Evolutionary conservation across 345 rosid genomes (phyloP), one percentile per base, ranked within the genome.

Genomic region (Gossypium longicalyx): DNA sequence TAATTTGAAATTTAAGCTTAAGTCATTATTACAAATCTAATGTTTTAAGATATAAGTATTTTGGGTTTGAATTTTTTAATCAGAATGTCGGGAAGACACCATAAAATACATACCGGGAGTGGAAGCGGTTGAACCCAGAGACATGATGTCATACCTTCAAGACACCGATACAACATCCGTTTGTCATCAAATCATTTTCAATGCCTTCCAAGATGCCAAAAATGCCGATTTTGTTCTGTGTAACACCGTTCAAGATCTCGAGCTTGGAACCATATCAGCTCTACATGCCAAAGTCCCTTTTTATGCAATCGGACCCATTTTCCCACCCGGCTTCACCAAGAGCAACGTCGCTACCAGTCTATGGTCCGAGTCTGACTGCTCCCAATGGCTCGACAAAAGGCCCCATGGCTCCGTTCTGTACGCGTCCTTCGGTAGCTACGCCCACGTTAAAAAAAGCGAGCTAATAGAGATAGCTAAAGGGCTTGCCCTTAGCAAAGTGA

Each of bases 81-180:
- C 73, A 90, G 97, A 86, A 80, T 38, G 82, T 48, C 87, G 85
- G 0, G 70, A 84, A 19, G 89, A 89, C 53, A n/a, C 77, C 13
- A 88, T 92, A 68, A 88, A 86, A 44, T 91, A 91, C 80, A 82
- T 93, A 11, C 97, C 97, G 0, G 97, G 98, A n/a, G 93, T 94
- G 0, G 67, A 41, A 43, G 80, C 89, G 9, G 83, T 94, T 34
- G 79, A 88, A 47, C 89, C 88, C 1, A 88, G 81, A 66, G 93
- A 92, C 71, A 71, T 90, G 83, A 84, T 74, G 76, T 94, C 97
- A 15, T 92, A 88, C 78, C 93, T 94, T 47, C 98, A 92, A 83
- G 90, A 87, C 38, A 75, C 81, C 12, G 84, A 87, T 27, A 77
- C 79, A 43, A 76, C 89, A 2, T 74, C 90, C 1, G 76, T 87